Evolutionary conservation across 345 rosid genomes (phyloP).

Genomic region (Reutealis trisperma): DNA sequence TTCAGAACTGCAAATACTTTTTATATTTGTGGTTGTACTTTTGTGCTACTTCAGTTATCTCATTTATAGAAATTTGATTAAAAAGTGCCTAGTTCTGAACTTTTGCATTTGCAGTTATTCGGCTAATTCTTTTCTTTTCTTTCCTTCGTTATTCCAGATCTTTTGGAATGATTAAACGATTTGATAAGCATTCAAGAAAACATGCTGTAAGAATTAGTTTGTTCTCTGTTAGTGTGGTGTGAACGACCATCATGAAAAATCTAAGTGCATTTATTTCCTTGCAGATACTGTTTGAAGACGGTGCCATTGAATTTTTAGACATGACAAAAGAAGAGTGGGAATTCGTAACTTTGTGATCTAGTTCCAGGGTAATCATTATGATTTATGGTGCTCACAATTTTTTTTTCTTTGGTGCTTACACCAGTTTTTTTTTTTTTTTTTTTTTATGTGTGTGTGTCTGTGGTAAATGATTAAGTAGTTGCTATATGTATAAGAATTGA

Average conservation of each 20-base stretch:
- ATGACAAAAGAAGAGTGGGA: slow-evolving; percentile 77
- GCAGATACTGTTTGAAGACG: slow-evolving; percentile 85
- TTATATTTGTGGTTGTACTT: neutral
- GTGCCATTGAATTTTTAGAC: slow-evolving; percentile 54
- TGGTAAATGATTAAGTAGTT: no score
- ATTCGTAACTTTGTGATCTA: slow-evolving; percentile 36
- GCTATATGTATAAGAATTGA: no score
- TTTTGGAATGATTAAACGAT: slow-evolving; percentile 67
- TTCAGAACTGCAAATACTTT: neutral
- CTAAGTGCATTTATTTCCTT: slow-evolving; percentile 6
- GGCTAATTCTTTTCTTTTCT: neutral
- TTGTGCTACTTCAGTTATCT: neutral
- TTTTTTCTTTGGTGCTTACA: neutral
- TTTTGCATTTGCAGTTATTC: neutral
- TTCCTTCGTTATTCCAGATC: slow-evolving; percentile 42
- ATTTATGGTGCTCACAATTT: neutral
- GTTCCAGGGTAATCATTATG: neutral
- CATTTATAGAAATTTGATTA: neutral
- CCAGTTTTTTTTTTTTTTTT: no score
- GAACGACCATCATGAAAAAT: slow-evolving; percentile 8
- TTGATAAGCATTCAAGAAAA: slow-evolving; percentile 57
- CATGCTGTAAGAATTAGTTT: slow-evolving; percentile 53
- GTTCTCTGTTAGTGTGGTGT: slow-evolving; percentile 6
- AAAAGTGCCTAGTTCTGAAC: neutral
- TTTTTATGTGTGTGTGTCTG: no score